Evolutionary conservation across 352 stramenopile species (phyloP).

Genomic region (Globisporangium splendens): DNA sequence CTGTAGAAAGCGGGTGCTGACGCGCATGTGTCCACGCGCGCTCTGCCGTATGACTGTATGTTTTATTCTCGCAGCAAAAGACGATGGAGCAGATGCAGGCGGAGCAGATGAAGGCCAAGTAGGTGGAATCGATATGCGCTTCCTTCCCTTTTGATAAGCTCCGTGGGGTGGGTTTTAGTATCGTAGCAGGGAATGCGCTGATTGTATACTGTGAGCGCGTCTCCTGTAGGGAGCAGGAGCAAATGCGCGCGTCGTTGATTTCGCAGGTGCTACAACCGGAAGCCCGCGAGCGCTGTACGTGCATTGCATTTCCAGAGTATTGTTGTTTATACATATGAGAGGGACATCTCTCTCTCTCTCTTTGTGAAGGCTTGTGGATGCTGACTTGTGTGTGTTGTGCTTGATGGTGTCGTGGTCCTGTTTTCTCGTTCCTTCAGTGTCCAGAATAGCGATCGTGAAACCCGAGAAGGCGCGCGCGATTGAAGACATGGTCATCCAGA

Average conservation of each 20-base stretch:
- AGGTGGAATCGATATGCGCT: slow-evolving; percentile 1
- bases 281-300: slow-evolving; percentile 77
- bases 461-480: slow-evolving; percentile 82
- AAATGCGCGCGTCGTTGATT: slow-evolving; percentile 75
- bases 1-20: too few relatives aligned
- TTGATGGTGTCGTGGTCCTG: neutral
- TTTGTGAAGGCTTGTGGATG: too few relatives aligned
- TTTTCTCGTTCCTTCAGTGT: slow-evolving; percentile 33
- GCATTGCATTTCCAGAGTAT: too few relatives aligned
- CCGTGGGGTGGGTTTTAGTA: neutral
- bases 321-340: too few relatives aligned
- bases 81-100: slow-evolving; percentile 83
- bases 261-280: slow-evolving; percentile 76
- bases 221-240: slow-evolving; percentile 58
- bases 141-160: too few relatives aligned
- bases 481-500: slow-evolving; percentile 85
- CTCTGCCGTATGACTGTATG: too few relatives aligned
- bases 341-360: too few relatives aligned
- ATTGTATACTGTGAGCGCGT: neutral
- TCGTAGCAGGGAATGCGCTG: neutral
- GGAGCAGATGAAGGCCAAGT: slow-evolving; percentile 86
- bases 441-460: slow-evolving; percentile 87
- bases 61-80: slow-evolving; percentile 29
- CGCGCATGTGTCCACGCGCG: neutral
- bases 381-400: neutral